Evolutionary conservation across 192 early-diverging fungal genomes (phyloP).

Genomic region (Backusella psychrophila): DNA sequence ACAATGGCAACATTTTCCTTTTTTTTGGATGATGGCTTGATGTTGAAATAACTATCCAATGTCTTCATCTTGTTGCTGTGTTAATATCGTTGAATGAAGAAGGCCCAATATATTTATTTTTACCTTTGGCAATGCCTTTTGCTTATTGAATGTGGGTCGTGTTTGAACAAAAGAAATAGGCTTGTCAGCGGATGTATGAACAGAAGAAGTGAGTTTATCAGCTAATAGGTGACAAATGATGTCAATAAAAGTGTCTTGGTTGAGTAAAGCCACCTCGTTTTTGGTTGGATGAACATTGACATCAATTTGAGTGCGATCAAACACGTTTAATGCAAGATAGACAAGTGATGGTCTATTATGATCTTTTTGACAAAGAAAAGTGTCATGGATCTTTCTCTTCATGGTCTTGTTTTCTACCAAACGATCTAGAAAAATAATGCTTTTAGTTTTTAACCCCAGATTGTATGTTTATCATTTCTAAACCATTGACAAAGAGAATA

Average conservation of each 20-base stretch:
- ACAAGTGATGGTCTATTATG: neutral
- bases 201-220: neutral
- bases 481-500: conserved; percentile 6
- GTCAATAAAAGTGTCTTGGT: neutral
- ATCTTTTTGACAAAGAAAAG: neutral
- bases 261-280: neutral
- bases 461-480: too few species aligned
- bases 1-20: neutral
- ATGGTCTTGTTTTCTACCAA: neutral
- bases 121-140: neutral
- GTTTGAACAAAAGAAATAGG: too few species aligned
- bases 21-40: neutral
- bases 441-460: too few species aligned
- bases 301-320: neutral
- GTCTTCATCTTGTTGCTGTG: neutral
- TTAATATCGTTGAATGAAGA: neutral
- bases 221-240: neutral
- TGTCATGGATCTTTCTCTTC: neutral
- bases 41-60: neutral
- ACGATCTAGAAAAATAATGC: neutral
- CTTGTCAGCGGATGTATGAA: neutral
- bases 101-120: neutral
- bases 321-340: neutral
- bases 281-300: conserved; percentile 16
- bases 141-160: neutral